Conservation (phyloP, 129 eudicot species). For the Logfia minima region DNA sequence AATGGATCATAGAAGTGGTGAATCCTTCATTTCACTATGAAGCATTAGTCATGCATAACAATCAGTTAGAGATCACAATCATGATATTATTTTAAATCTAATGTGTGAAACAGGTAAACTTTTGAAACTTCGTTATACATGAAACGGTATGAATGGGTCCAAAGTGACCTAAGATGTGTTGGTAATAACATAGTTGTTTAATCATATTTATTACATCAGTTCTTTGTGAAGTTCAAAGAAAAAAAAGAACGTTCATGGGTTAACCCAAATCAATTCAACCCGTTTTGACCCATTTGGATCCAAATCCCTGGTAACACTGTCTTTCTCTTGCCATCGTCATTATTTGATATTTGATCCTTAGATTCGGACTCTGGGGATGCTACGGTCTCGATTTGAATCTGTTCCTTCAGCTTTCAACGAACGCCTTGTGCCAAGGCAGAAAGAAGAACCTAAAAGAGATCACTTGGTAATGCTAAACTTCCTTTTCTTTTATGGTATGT, state of each 20-base stretch:
- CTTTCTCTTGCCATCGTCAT: slow-evolving; percentile 7
- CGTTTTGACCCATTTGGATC: background rate
- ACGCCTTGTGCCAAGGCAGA: slow-evolving; percentile 75
- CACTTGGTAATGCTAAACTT: slow-evolving; percentile 38
- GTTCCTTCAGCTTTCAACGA: slow-evolving; percentile 85
- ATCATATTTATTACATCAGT: background rate
- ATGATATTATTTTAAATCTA: background rate
- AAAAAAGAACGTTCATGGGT: background rate
- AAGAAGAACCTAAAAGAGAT: slow-evolving; percentile 39
- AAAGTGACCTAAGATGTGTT: background rate
- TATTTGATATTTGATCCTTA: slow-evolving; percentile 23
- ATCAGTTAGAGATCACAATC: background rate
- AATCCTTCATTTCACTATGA: background rate
- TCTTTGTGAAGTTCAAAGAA: background rate
- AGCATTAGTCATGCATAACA: background rate
- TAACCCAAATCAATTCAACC: background rate
- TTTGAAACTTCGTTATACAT: background rate
- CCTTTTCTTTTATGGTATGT: slow-evolving; percentile 16
- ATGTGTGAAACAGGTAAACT: background rate
- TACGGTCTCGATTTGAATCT: slow-evolving; percentile 91
- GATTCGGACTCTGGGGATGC: slow-evolving; percentile 99
- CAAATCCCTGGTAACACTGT: slow-evolving; percentile 13
- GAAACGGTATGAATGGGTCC: background rate
- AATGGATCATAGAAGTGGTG: background rate
- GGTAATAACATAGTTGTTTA: background rate